Base-by-base conservation (phyloP, 1,284 basidiomycete species). In the Pholiota adiposa region DNA sequence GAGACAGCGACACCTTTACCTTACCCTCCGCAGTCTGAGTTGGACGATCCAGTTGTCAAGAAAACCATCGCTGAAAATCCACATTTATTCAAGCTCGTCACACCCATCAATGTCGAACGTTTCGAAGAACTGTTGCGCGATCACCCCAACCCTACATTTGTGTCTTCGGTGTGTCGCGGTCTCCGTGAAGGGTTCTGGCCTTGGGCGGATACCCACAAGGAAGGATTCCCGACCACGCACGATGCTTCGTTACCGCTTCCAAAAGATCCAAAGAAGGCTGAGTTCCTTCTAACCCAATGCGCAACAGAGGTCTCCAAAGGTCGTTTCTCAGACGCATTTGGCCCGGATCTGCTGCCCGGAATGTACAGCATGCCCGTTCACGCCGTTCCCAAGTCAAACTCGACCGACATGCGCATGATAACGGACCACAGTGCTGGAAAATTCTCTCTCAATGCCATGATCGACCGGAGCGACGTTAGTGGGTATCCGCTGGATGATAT, bases 111-210 rank as follows among this genome's bases (percentile, higher is more conserved):
- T 12, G 67, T 78, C 18, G 68, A 74, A 18, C 23, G 18, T 0
- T 70, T 78, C 25, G 61, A 70, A 49, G 4, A 27, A 0, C 56
- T 74, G 0, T 56, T 76, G 0, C 3, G 2, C 0, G 18, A 54
- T 2, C 76, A 77, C 52, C 77, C 75, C 0, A 77, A 77, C 38
- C 70, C 54, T 2, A 56, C 62, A 0, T 73, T 75, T 25, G 75
- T 80, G 0, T 0, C 61, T 0, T 79, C 75, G 0, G 71, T 79
- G 0, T 54, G 62, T 2, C 11, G 6, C 0, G 72, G 72, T 0
- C 58, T 80, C 1, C 34, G 63, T 1, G 58, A 73, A 14, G 78
- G 77, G 0, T 79, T 79, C 62, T 80, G 77, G 78, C 77, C 75
- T 0, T 76, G 62, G 58, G 77, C 75, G 1, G 57, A 66, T 6